These are phyloP conservation scores for Pelargonium cotyledonis DNA, from an alignment of 441 rosid species.

Conservation along the genomic window DNA sequence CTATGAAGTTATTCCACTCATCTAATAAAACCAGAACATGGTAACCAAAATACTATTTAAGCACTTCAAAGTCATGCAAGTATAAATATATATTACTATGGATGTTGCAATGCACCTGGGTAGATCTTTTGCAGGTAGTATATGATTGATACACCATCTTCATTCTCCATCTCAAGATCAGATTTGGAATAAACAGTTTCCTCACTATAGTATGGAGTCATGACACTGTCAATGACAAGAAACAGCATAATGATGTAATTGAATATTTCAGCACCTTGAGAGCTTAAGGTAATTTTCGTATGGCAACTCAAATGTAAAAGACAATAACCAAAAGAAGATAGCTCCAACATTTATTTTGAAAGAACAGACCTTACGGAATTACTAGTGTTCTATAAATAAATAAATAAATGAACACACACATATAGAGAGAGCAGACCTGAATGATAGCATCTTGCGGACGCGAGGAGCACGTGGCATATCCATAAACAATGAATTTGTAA, in stretches of 20 bases:
- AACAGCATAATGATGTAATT: slow-evolving; percentile 13
- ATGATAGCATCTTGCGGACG: slow-evolving; percentile 95
- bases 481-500: slow-evolving; percentile 94
- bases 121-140: slow-evolving; percentile 92
- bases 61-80: neutral
- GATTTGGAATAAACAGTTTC: slow-evolving; percentile 88
- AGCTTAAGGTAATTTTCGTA: neutral
- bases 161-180: slow-evolving; percentile 95
- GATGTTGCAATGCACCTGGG: slow-evolving; percentile 52
- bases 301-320: neutral
- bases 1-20: slow-evolving; percentile 97
- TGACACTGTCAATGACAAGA: slow-evolving; percentile 54
- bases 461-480: slow-evolving; percentile 97
- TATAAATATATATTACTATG: slow-evolving; percentile 1
- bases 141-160: slow-evolving; percentile 90
- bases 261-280: slow-evolving; percentile 12
- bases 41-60: neutral
- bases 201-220: slow-evolving; percentile 97
- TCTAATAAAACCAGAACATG: slow-evolving; percentile 37
- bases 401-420: neutral
- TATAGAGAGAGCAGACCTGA: slow-evolving; percentile 50
- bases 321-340: neutral
- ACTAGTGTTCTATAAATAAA: slow-evolving; percentile 1
- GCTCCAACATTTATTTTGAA: slow-evolving; percentile 8
- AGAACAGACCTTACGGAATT: neutral